A percentile compares a stretch with the other conserved stretches of the same genome.
phyloP scores from a whole-genome alignment of 164 flowering plant species.

The Vitis labrusca region DNA sequence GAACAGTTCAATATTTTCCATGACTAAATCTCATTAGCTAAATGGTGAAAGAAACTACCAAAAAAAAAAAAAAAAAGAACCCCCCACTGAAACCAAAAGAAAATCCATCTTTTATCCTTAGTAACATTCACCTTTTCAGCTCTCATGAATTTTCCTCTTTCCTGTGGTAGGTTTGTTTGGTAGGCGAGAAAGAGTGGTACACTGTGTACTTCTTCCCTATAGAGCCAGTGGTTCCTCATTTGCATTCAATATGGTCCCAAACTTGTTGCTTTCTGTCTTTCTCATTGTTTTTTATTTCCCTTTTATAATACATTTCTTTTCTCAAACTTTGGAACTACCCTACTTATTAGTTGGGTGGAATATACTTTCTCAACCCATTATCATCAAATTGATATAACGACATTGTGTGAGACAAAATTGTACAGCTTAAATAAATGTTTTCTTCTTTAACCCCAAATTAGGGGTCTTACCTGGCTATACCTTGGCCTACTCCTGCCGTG shows the following conservation, averaged over 20 bases:
- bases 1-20: too few species aligned
- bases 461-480: not conserved
- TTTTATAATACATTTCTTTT: too few species aligned
- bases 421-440: not conserved
- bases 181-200: not conserved
- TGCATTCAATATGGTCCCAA: not conserved
- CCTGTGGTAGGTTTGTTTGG: not conserved
- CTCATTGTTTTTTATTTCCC: not conserved
- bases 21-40: too few species aligned
- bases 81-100: not conserved
- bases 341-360: not conserved
- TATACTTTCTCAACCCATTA: not conserved
- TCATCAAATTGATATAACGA: slow-evolving; percentile 3
- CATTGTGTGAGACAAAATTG: slow-evolving; percentile 9
- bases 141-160: slow-evolving; percentile 4
- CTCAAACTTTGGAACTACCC: not conserved
- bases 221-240: not conserved
- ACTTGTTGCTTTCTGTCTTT: not conserved
- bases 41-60: too few species aligned
- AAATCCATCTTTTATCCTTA: not conserved
- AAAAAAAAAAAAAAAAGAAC: not conserved
- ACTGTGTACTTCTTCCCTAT: not conserved
- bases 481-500: too few species aligned
- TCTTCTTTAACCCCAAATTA: not conserved
- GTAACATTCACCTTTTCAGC: not conserved